Base-by-base conservation (phyloP, 108 stramenopile genomes). In the Cyclotella choctawhatcheeana region DNA sequence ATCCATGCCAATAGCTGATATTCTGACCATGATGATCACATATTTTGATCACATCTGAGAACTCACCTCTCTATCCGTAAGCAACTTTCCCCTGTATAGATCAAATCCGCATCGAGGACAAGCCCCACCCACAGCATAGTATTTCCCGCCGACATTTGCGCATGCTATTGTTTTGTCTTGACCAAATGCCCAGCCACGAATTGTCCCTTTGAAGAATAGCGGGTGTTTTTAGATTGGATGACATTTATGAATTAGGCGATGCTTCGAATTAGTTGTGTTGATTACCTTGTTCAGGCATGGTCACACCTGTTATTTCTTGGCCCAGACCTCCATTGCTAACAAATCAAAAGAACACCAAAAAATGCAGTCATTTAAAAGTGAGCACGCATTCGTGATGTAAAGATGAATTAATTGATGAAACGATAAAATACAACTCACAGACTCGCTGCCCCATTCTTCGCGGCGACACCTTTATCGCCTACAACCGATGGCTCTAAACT, bases 181-280 rank as follows among this genome's bases (percentile, higher is more conserved):
- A 3, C 93, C 93, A 76, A 93, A 93, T 64, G 88, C 92, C 92
- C 92, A 93, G 26, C 92, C 92, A 71, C 86, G 86, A 43, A 93
- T 66, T 45, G 58, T 77, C 26, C 64, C 64, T 59, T 2, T 25
- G 37, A 4, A 16, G 8, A 34, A 37, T 37, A 8, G 10, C 6
- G 35, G 2, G 25, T 47, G 18, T 45, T 10, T 20, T 8, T 20
- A 61, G 34, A 25, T 1, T 40, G 13, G 13, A 1, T 40, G 2
- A 0, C 16, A 22, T 3, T 2, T 31, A 29, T n/a, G n/a, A n/a
- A n/a, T n/a, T n/a, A n/a, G n/a, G n/a, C n/a, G n/a, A n/a, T n/a
- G n/a, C n/a, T n/a, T 40, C 10, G 17, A 62, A 10, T 44, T 2
- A 22, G 18, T 13, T 5, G 24, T 10, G 18, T 44, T 20, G 12